Conservation (phyloP, 83 land plant species). For the Thuja plicata region DNA sequence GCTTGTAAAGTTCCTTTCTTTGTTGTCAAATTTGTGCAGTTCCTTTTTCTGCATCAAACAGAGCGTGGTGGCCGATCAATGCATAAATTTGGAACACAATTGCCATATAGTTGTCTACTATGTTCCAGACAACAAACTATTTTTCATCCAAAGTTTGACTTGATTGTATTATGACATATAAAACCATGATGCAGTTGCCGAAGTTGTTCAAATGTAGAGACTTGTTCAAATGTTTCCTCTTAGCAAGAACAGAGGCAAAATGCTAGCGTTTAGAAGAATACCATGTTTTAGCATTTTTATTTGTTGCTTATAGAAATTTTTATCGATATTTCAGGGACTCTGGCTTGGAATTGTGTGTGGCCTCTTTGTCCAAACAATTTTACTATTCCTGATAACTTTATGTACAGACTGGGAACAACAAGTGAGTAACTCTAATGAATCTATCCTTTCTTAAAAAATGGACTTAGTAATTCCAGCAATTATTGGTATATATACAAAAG, state of each 20-base stretch:
- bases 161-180: not conserved
- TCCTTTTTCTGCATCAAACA: too few species aligned
- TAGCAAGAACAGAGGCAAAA: not conserved
- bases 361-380: constrained; percentile 26
- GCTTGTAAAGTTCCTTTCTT: too few species aligned
- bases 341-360: constrained; percentile 45
- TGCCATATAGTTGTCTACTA: not conserved
- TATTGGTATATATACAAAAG: not conserved
- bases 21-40: too few species aligned
- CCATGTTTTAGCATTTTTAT: not conserved
- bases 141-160: not conserved
- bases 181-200: not conserved
- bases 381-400: constrained; percentile 20
- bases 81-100: too few species aligned
- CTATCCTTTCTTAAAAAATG: not conserved
- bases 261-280: not conserved
- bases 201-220: not conserved
- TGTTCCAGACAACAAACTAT: not conserved
- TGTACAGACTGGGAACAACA: constrained; percentile 53
- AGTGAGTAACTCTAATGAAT: constrained; percentile 19
- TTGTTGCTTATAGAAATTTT: not conserved
- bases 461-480: not conserved
- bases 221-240: not conserved
- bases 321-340: constrained; percentile 30
- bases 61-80: too few species aligned